phyloP scores from a whole-genome alignment of 2,329 filamentous ascomycete genomes.

The Monascus ruber region DNA sequence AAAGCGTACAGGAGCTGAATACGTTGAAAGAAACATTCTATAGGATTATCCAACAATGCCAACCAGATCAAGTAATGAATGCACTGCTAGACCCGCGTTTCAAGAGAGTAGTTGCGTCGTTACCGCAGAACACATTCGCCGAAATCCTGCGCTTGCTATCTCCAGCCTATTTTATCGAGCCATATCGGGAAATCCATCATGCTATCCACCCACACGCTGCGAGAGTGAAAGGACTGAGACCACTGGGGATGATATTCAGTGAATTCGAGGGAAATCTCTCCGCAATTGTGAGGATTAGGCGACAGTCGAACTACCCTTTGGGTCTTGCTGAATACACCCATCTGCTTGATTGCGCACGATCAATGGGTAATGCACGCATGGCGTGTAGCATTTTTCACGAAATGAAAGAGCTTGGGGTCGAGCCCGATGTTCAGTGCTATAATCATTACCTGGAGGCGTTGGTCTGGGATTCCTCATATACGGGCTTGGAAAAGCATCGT shows the following conservation, averaged over 20 bases:
- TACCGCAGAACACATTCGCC: slow-evolving; percentile 49
- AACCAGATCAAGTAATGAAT: slow-evolving; percentile 31
- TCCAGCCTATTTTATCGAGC: slow-evolving; percentile 41
- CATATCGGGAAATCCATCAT: slow-evolving; percentile 36
- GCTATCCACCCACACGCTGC: slow-evolving; percentile 40
- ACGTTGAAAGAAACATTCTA: slow-evolving; percentile 10
- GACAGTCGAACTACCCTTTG: slow-evolving; percentile 23
- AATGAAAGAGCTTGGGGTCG: slow-evolving; percentile 27
- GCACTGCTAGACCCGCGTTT: slow-evolving; percentile 22
- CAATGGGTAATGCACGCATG: slow-evolving; percentile 34
- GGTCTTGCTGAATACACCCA: slow-evolving; percentile 40
- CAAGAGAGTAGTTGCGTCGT: slow-evolving; percentile 15
- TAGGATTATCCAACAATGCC: slow-evolving; percentile 20
- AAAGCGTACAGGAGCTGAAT: not conserved
- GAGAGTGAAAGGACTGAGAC: slow-evolving; percentile 30
- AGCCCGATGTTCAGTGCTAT: slow-evolving; percentile 41
- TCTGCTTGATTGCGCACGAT: slow-evolving; percentile 41
- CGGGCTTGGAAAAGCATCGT: slow-evolving; percentile 29
- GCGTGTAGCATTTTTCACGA: slow-evolving; percentile 38
- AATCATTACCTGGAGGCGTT: slow-evolving; percentile 43
- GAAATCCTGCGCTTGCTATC: slow-evolving; percentile 54
- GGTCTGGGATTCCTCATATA: slow-evolving; percentile 35
- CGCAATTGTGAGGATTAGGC: slow-evolving; percentile 28
- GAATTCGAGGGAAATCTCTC: slow-evolving; percentile 29
- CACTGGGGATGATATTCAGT: slow-evolving; percentile 26